Conservation (phyloP, 2,329 filamentous ascomycete genomes). For the Verticillium alfalfae region DNA sequence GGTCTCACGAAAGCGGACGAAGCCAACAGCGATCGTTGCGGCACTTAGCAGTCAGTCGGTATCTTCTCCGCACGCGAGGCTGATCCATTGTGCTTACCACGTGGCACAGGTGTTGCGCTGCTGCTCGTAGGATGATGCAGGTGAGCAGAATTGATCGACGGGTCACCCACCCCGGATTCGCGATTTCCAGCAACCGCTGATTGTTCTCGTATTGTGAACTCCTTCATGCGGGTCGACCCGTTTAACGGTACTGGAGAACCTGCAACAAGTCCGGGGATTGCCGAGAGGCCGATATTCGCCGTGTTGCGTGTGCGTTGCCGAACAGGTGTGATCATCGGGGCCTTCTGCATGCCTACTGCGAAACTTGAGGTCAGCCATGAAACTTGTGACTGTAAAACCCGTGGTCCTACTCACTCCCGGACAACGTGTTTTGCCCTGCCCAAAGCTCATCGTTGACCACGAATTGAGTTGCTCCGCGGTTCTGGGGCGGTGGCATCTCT, state of each 20-base stretch:
- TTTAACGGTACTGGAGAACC: slow-evolving; percentile 14
- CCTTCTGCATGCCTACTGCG: slow-evolving; percentile 22
- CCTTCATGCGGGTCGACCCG: slow-evolving; percentile 4
- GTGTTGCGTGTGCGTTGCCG: slow-evolving; percentile 21
- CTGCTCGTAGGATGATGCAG: neutral
- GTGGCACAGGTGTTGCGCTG: neutral
- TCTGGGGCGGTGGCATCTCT: neutral
- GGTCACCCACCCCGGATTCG: slow-evolving; percentile 5
- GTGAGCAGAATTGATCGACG: slow-evolving; percentile 4
- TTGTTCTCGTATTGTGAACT: slow-evolving; percentile 1
- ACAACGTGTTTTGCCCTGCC: slow-evolving; percentile 1
- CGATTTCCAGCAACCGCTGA: neutral
- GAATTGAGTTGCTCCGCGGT: neutral
- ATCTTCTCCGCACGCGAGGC: neutral
- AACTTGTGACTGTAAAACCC: neutral
- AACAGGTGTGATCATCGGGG: slow-evolving; percentile 14
- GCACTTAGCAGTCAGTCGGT: neutral
- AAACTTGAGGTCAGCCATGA: neutral
- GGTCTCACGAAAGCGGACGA: neutral
- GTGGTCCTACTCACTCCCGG: slow-evolving; percentile 12
- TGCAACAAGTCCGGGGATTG: slow-evolving; percentile 22
- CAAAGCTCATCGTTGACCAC: slow-evolving; percentile 1
- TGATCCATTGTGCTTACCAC: neutral
- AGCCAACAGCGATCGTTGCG: neutral
- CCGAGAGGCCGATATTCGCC: slow-evolving; percentile 18